A percentile compares a stretch with the other conserved stretches of the same genome.
These are phyloP conservation scores for Ogataea parapolymorpha DNA, from an alignment of 805 yeast genomes.

Conservation along the genomic window DNA sequence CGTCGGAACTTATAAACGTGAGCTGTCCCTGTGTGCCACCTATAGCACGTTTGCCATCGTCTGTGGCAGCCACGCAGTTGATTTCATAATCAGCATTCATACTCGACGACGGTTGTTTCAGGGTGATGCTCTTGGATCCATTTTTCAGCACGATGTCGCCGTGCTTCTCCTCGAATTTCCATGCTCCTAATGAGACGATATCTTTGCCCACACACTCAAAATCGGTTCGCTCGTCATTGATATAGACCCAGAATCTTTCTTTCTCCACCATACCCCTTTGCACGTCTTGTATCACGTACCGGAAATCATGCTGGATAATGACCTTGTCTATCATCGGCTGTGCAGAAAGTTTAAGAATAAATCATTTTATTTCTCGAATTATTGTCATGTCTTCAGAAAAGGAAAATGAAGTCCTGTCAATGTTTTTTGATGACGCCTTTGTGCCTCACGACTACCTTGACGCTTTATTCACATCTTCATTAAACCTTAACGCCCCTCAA, in stretches of 20 bases:
- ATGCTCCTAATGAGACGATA: background rate
- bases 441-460: conserved; percentile 65
- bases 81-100: background rate
- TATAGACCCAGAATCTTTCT: conserved; percentile 17
- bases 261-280: conserved; percentile 5
- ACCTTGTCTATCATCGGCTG: conserved; percentile 10
- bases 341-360: conserved; percentile 1
- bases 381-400: conserved; percentile 5
- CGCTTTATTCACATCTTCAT: conserved; percentile 48
- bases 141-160: background rate
- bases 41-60: conserved; percentile 8
- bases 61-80: conserved; percentile 9
- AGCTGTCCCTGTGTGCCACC: conserved; percentile 21
- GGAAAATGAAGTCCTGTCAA: conserved; percentile 46
- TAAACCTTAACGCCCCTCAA: conserved; percentile 18
- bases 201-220: conserved; percentile 2
- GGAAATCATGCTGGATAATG: conserved; percentile 20
- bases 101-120: background rate
- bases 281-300: conserved; percentile 16
- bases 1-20: conserved; percentile 8
- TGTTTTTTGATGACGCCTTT: conserved; percentile 68
- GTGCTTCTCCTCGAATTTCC: background rate
- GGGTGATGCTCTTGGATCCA: background rate
- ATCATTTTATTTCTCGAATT: background rate
- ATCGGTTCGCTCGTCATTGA: conserved; percentile 6